These are phyloP conservation scores for Trametes pubescens DNA, from an alignment of 1,284 basidiomycete species.

Conservation along the genomic window DNA sequence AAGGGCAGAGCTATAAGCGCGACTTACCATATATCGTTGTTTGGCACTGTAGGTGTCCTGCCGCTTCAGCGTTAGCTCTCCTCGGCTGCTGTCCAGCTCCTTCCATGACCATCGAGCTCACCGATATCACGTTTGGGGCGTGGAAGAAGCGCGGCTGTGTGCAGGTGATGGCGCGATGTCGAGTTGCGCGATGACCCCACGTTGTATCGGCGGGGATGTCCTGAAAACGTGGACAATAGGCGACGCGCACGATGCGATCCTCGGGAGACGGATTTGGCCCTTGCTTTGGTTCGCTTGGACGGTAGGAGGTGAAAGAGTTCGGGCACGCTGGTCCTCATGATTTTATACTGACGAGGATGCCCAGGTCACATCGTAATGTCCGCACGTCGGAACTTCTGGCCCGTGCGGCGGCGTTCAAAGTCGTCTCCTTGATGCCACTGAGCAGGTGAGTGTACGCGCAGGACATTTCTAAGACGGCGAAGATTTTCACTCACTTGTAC, in stretches of 20 bases:
- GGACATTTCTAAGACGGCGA: not conserved
- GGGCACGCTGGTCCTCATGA: not conserved
- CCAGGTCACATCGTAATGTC: not conserved
- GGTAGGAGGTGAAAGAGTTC: constrained; percentile 10
- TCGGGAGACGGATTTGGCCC: not conserved
- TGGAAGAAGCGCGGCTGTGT: not conserved
- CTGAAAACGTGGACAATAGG: constrained; percentile 19
- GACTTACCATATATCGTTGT: constrained; percentile 28
- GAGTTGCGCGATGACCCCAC: constrained; percentile 4
- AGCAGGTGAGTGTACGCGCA: not conserved
- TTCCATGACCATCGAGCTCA: constrained; percentile 17
- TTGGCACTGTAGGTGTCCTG: constrained; percentile 32
- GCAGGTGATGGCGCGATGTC: not conserved
- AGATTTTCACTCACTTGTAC: not conserved
- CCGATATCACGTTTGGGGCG: not conserved
- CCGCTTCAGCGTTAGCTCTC: constrained; percentile 18
- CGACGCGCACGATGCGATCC: constrained; percentile 1
- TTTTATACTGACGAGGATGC: constrained; percentile 14
- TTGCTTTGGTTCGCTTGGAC: not conserved
- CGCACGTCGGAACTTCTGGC: not conserved
- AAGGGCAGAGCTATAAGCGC: constrained; percentile 14
- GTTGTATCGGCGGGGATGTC: constrained; percentile 14
- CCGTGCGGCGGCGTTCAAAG: not conserved
- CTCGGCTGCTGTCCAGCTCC: not conserved
- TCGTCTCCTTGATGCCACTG: not conserved